Evolutionary conservation across 2,329 filamentous ascomycete species (phyloP).

Genomic region (Fusarium sp.): DNA sequence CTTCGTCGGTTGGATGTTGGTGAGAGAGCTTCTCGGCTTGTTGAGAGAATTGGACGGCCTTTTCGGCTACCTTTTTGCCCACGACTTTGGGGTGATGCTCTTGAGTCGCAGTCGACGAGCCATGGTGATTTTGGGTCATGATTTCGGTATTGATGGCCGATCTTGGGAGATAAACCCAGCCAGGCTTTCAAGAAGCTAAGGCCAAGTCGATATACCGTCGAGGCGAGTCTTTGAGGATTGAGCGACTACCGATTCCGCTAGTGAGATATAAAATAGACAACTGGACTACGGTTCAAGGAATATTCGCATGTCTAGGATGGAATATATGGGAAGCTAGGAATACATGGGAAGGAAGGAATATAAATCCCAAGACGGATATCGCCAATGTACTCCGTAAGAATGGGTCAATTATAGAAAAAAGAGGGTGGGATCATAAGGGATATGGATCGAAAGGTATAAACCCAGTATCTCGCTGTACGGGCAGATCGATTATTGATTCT

Average conservation of each 20-base stretch:
- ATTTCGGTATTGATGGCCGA: not conserved
- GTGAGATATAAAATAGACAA: constrained; percentile 4
- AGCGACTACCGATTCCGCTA: not conserved
- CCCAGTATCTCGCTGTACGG: constrained; percentile 29
- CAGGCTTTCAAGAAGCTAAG: not conserved
- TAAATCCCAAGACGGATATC: constrained; percentile 17
- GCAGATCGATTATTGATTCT: constrained; percentile 28
- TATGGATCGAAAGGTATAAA: constrained; percentile 23
- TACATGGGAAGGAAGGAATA: constrained; percentile 1
- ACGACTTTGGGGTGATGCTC: constrained; percentile 31
- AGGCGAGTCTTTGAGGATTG: not conserved
- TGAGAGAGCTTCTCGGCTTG: constrained; percentile 72
- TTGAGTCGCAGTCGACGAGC: constrained; percentile 19
- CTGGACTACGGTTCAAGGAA: constrained; percentile 14
- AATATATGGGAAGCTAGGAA: not conserved
- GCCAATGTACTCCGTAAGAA: constrained; percentile 6
- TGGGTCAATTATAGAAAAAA: constrained; percentile 13
- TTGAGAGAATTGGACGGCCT: constrained; percentile 69
- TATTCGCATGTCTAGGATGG: constrained; percentile 28
- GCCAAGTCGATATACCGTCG: not conserved
- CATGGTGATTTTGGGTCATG: constrained; percentile 36
- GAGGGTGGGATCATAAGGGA: constrained; percentile 29
- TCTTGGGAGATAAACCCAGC: not conserved
- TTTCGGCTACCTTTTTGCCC: constrained; percentile 50
- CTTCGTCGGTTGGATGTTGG: constrained; percentile 50